Base-by-base conservation (phyloP, 2,329 filamentous ascomycete genomes). In the Fusarium sp. region DNA sequence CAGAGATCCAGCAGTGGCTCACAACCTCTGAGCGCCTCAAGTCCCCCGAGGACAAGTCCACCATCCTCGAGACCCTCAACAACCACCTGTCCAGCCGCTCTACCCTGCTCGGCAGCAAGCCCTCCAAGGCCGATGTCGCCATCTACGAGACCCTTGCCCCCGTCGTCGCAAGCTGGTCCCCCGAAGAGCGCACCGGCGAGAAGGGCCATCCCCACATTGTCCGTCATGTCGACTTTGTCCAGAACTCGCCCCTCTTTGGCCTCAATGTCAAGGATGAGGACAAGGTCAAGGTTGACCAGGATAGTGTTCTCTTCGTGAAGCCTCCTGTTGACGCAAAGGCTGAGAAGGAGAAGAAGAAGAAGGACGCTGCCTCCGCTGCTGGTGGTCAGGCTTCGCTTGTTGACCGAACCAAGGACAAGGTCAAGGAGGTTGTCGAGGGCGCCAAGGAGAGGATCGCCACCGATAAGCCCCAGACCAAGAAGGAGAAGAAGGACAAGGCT, bases 321-420 rank as follows among this genome's bases (percentile, higher is more conserved):
- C 94, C 94, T 68, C 91, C 91, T 17, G 87, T 94, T 61, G 93
- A 97, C 67, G 87, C 90, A 70, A 96, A 96, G 83, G 93, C 93
- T 53, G 94, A 97, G 83, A 97, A 97, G 82, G 93, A 97, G 84
- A 97, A 97, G 89, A 96, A 96, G 82, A 93, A 96, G 80, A 97
- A 97, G 83, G 91, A 89, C 27, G 87, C 86, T 13, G 84, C 84
- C 2, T 83, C 84, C 1, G 84, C 83, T 3, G 83, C 82, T 6
- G 84, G 82, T 11, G 78, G 74, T 36, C 78, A 78, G 49, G 75
- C 80, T 53, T 78, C 79, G 3, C 73, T 88, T 29, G 81, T 80
- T 36, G 85, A 88, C 70, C 83, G 85, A 55, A 86, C 84, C 68
- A 88, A 88, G 78, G 83, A 82, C 45, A 81, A 83, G 69, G 81